Base-by-base conservation (phyloP, 225 moss, liverwort and hornwort species). In the Polytrichum commune region DNA sequence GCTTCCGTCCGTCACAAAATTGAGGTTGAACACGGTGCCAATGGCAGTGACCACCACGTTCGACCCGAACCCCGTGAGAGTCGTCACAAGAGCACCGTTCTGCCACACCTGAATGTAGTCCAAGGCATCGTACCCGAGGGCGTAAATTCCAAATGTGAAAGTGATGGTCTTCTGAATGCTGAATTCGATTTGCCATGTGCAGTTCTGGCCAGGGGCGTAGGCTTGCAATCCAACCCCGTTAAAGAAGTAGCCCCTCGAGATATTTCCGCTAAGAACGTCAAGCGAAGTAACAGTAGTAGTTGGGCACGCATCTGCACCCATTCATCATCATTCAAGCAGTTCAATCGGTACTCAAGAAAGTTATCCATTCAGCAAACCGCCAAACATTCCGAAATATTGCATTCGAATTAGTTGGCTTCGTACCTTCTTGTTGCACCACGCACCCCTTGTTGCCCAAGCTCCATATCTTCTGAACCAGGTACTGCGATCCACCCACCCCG, bases 161-260 rank as follows among this genome's bases (percentile, higher is more conserved):
- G 60, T 60, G 60, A 60, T 25, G 22, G 22, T 20, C 60, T 6
- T 60, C 25, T 60, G n/a, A 25, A n/a, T n/a, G 25, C 60, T 25
- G 25, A 2, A 60, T 22, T n/a, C 4, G 22, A 60, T n/a, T 60
- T n/a, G 60, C 60, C 60, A 60, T n/a, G 60, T 9, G 35, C 35
- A 35, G 35, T 35, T 35, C 35, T 35, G 35, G 9, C 35, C 35
- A 35, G 35, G 35, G n/a, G 60, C 60, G 25, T 60, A 60, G 22
- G 60, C 60, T 60, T 60, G 60, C 60, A 60, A 60, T 60, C 60
- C 60, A 22, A 20, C 60, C 8, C 60, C 60, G 60, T 60, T 22
- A 25, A 60, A n/a, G 60, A 60, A 60, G 60, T 20, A 60, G 1
- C 60, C 60, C 25, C 60, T 60, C 60, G 6, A 25, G 60, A 60